Conservation (phyloP, 495 filamentous ascomycete genomes). For the Annulohypoxylon moriforme region DNA sequence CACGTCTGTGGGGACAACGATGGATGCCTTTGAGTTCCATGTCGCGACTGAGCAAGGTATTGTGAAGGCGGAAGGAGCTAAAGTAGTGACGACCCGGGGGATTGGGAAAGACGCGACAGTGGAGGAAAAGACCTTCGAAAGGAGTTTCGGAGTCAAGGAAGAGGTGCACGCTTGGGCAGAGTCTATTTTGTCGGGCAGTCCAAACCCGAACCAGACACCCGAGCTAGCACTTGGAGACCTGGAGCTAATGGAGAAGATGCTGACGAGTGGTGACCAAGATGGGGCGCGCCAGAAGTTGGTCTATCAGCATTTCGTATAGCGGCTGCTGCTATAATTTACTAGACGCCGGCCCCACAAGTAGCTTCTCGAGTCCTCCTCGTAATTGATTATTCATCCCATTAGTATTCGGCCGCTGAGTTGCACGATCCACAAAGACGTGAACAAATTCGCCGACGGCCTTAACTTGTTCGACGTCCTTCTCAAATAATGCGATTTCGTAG, state of each 20-base stretch:
- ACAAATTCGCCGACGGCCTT: slow-evolving; percentile 88
- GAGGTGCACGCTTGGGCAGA: slow-evolving; percentile 76
- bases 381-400: slow-evolving; percentile 68
- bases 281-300: slow-evolving; percentile 59
- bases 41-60: slow-evolving; percentile 66
- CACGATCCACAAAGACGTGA: slow-evolving; percentile 88
- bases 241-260: slow-evolving; percentile 73
- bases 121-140: slow-evolving; percentile 65
- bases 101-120: slow-evolving; percentile 54
- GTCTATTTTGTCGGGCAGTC: slow-evolving; percentile 60
- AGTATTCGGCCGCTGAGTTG: slow-evolving; percentile 70
- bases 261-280: slow-evolving; percentile 69
- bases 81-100: slow-evolving; percentile 56
- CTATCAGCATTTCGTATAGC: slow-evolving; percentile 44
- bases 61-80: slow-evolving; percentile 55
- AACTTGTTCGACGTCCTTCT: slow-evolving; percentile 75
- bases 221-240: slow-evolving; percentile 78
- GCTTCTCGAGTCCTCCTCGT: slow-evolving; percentile 63
- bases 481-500: slow-evolving; percentile 92
- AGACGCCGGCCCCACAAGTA: slow-evolving; percentile 37
- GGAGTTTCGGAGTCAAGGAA: slow-evolving; percentile 68
- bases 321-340: slow-evolving; percentile 42
- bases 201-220: slow-evolving; percentile 67
- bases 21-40: slow-evolving; percentile 60
- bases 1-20: slow-evolving; percentile 72